Evolutionary conservation across 148 eudicot species (phyloP).

Genomic region (Rhododendron molle): DNA sequence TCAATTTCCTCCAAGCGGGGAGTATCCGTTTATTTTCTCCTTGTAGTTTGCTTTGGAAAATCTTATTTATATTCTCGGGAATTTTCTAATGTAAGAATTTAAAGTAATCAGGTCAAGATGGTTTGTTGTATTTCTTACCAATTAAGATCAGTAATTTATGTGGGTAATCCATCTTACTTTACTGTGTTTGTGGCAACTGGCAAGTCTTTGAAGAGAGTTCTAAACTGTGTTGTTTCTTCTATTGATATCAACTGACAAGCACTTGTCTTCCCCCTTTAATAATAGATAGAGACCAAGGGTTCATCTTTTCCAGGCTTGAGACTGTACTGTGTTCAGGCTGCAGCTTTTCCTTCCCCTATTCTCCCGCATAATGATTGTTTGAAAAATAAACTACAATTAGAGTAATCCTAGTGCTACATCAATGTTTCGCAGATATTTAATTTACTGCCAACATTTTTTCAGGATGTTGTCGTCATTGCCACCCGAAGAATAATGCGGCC

Average conservation of each 20-base stretch:
- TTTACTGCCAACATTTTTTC: neutral
- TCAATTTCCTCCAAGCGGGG: neutral
- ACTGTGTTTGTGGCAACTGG: neutral
- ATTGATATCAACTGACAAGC: neutral
- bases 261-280: neutral
- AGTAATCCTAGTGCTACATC: neutral
- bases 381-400: neutral
- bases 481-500: slow-evolving; percentile 74
- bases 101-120: neutral
- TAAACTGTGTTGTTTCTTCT: neutral
- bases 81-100: neutral
- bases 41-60: neutral
- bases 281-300: neutral
- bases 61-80: neutral
- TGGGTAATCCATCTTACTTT: neutral
- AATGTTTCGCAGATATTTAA: neutral
- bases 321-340: neutral
- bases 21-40: neutral
- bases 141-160: neutral
- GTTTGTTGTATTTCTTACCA: neutral
- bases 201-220: neutral
- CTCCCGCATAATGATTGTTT: neutral
- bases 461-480: slow-evolving; percentile 80
- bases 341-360: neutral
- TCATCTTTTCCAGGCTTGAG: neutral